Evolutionary conservation across 257 asterid species (phyloP).

Genomic region (Nicotiana noctiflora): DNA sequence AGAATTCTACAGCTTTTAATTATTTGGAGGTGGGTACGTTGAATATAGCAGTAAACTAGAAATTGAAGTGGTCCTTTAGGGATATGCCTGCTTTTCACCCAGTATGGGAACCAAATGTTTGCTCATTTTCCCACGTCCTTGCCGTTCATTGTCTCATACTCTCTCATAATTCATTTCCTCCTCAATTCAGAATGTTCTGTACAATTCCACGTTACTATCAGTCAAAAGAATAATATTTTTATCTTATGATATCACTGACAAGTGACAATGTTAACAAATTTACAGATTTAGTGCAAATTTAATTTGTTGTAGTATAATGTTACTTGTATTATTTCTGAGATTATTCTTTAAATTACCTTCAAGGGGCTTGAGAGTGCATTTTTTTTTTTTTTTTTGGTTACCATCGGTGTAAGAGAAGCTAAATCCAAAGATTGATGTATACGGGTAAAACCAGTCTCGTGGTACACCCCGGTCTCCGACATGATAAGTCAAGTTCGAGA

Average conservation of each 20-base stretch:
- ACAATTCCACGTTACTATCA: neutral
- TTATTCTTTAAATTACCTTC: no score
- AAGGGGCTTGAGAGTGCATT: no score
- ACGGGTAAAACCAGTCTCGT: no score
- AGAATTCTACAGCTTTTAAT: neutral
- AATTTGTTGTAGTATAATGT: neutral
- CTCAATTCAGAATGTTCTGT: neutral
- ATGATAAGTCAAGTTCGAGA: no score
- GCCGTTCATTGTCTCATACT: neutral
- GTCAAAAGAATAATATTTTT: neutral
- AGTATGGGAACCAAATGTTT: slow-evolving; percentile 1
- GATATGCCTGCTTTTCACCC: neutral
- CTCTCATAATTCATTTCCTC: neutral
- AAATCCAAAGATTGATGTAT: no score
- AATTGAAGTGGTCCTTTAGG: neutral
- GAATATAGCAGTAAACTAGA: neutral
- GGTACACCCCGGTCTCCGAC: no score
- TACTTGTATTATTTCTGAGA: neutral
- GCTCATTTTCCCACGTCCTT: slow-evolving; percentile 2
- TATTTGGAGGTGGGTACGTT: slow-evolving; percentile 3
- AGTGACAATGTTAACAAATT: neutral
- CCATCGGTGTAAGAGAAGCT: no score
- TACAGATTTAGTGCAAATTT: neutral
- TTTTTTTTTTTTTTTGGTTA: no score
- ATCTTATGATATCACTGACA: neutral